These are phyloP conservation scores for Penicillium sp. DNA, from an alignment of 2,329 filamentous ascomycete genomes.

Conservation along the genomic window DNA sequence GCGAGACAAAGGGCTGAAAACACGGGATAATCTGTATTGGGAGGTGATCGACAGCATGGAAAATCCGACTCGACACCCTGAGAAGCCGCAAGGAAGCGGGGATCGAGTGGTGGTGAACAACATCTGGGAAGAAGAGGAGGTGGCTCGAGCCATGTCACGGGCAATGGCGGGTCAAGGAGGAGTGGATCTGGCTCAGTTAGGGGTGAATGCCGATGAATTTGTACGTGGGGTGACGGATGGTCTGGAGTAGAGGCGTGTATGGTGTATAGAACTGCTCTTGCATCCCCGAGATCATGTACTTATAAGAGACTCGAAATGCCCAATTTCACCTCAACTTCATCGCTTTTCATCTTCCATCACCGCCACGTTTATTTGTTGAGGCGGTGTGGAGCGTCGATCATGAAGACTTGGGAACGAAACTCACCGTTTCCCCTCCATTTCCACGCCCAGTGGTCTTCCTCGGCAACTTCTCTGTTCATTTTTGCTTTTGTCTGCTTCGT, in stretches of 20 bases:
- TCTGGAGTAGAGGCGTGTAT: conserved; percentile 28
- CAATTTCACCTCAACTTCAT: neutral
- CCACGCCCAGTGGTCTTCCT: conserved; percentile 11
- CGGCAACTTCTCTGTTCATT: neutral
- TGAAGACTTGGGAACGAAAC: conserved; percentile 17
- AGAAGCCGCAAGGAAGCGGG: conserved; percentile 55
- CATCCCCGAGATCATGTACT: too few species aligned
- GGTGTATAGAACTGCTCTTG: neutral
- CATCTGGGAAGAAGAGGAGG: conserved; percentile 65
- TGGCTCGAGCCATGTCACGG: conserved; percentile 59
- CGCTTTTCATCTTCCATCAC: conserved; percentile 2
- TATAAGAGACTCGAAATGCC: neutral
- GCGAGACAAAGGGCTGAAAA: conserved; percentile 65
- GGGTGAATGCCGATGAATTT: conserved; percentile 41
- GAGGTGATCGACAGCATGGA: conserved; percentile 52
- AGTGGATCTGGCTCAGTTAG: conserved; percentile 39
- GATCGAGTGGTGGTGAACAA: conserved; percentile 50
- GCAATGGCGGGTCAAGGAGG: conserved; percentile 64
- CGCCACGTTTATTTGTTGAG: conserved; percentile 10
- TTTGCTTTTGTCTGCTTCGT: neutral
- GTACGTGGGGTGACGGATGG: conserved; percentile 40
- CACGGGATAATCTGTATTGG: conserved; percentile 69
- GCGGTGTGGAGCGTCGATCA: conserved; percentile 21
- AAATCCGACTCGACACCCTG: conserved; percentile 51
- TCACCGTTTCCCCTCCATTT: conserved; percentile 14